phyloP scores from a whole-genome alignment of 1,284 basidiomycete species.

The Ganoderma leucocontextum region DNA sequence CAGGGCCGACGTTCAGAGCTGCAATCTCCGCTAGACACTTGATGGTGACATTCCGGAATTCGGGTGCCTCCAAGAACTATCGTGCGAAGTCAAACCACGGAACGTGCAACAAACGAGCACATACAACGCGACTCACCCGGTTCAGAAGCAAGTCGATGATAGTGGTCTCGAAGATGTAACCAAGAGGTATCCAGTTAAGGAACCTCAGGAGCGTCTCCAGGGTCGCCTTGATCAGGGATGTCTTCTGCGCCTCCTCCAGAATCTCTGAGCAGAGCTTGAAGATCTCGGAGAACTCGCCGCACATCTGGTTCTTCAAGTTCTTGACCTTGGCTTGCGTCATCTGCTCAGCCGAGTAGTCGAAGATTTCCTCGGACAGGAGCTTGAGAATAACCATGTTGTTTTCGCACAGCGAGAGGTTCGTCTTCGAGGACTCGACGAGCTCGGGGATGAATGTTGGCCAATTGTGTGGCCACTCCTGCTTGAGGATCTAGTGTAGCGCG shows the following conservation, averaged over 20 bases:
- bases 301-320: constrained; percentile 97
- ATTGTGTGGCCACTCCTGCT: constrained; percentile 99
- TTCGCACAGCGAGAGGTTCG: constrained; percentile 96
- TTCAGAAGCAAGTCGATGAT: constrained; percentile 95
- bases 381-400: constrained; percentile 99
- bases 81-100: neutral
- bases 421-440: constrained; percentile 96
- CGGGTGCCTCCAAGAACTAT: constrained; percentile 95
- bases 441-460: constrained; percentile 99
- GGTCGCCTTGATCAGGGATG: constrained; percentile 94
- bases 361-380: constrained; percentile 98
- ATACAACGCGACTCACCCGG: constrained; percentile 63
- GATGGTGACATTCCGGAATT: constrained; percentile 97
- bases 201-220: constrained; percentile 96
- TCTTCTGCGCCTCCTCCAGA: constrained; percentile 97
- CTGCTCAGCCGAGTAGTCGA: constrained; percentile 98
- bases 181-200: constrained; percentile 99
- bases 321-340: constrained; percentile 99
- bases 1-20: constrained; percentile 92
- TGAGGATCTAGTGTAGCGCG: constrained; percentile 80
- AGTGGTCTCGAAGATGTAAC: constrained; percentile 98
- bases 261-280: constrained; percentile 97
- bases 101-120: neutral
- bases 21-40: constrained; percentile 99
- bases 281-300: constrained; percentile 95